Base-by-base conservation (phyloP, 2,329 filamentous ascomycete species). In the Xylaria sp. region DNA sequence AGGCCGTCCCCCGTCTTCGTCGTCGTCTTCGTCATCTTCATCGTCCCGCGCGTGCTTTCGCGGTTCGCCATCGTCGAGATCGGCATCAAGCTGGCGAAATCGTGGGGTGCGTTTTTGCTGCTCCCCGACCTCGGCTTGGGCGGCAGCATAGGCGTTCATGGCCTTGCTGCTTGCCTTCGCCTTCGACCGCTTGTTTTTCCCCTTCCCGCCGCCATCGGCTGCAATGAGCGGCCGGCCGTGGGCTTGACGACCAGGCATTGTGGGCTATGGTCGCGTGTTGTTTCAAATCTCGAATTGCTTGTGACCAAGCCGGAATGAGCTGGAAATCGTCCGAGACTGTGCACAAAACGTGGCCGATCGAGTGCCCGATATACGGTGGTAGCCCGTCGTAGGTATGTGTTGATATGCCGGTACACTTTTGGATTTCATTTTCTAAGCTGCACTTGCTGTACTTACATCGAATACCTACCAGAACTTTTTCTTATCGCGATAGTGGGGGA, bases 161-260 rank as follows among this genome's bases (percentile, higher is more conserved):
- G 82, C 83, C 63, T 80, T 83, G 67, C 80, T 80, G 64, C 78
- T 77, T 51, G 81, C 75, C 63, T 75, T 78, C n/a, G 80, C 74
- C 65, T 83, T 85, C 37, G 81, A 83, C 60, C 81, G 79, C 48
- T 43, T 64, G 17, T 58, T 79, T 63, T 73, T 72, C 31, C 62
- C 53, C 56, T 71, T 72, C 41, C 78, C 46, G 70, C 71, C 71
- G 63, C 58, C 61, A 47, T 60, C 41, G 53, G 55, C 60, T 65
- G 64, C 62, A 65, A 83, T 72, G 21, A 87, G 73, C 19, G 84
- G 75, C 67, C 84, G 76, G 33, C 85, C 85, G 72, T 87, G 84
- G 44, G 85, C 77, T 77, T 87, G 85, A 66, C 85, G 80, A 72
- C 85, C 85, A 19, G 83, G 80, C 85, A 87, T 87, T 38, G 58